Base-by-base conservation (phyloP, 768 basidiomycete genomes). In the Pleurotus salmoneostramineus region DNA sequence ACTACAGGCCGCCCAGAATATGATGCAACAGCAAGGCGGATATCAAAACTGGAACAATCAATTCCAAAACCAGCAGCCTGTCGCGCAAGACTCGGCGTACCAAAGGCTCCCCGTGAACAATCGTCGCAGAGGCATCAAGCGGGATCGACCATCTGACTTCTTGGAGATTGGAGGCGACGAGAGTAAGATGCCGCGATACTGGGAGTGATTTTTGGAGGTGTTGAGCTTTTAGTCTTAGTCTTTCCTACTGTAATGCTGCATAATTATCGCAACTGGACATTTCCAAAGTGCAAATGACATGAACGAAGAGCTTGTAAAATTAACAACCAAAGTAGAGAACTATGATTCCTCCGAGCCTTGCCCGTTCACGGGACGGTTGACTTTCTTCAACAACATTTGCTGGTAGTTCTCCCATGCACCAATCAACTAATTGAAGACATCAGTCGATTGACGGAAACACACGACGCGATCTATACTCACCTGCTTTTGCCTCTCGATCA, bases 401-500 rank as follows among this genome's bases (percentile, higher is more conserved):
- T 95, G 93, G 66, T 93, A 93, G 57, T 76, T 81, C 70, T 94
- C 93, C 91, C 91, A 96, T 35, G 80, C 75, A 8, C 73, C 66
- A 50, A 96, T 91, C 56, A 95, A 72, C 88, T 93, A 62, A 36
- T 21, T 44, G 17, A 8, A 35, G 7, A n/a, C 36, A 33, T 35
- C 6, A 56, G 5, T 65, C 51, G 62, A 10, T 12, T 8, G 46
- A 32, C 6, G 21, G 21, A 27, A 27, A 27, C 21, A 3, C 21
- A 27, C 21, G 21, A 27, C 21, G 3, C 21, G 3, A 27, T 27
- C 21, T 8, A 11, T 2, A 65, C 80, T 56, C 34, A 87, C 87
- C 78, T 89, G 84, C 69, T 88, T 92, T 74, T 99, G 95, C 55
- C 87, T 78, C 3, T 78, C 71, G 50, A 95, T 88, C 89, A 96